Evolutionary conservation across 768 basidiomycete species (phyloP).

Genomic region (Paxillus involutus): DNA sequence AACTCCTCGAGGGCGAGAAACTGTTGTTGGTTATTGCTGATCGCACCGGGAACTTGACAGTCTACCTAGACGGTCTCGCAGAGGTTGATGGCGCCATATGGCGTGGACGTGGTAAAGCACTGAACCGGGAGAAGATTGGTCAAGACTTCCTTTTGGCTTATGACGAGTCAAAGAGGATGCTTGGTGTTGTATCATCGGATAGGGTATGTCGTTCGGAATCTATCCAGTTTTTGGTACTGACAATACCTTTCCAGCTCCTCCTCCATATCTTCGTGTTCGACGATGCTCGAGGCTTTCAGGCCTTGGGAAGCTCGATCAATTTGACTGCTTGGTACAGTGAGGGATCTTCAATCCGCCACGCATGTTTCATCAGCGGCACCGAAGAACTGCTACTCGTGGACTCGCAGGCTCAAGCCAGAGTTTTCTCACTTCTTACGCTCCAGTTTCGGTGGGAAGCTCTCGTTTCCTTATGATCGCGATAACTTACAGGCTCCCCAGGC

Average conservation of each 20-base stretch:
- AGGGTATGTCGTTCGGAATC: constrained; percentile 31
- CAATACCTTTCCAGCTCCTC: constrained; percentile 16
- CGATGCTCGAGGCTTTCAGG: constrained; percentile 41
- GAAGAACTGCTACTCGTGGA: constrained; percentile 53
- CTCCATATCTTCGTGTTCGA: constrained; percentile 47
- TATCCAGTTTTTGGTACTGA: not conserved
- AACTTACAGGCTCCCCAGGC: constrained; percentile 25
- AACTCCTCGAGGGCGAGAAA: constrained; percentile 41
- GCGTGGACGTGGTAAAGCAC: constrained; percentile 23
- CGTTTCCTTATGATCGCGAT: not conserved
- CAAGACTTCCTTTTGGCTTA: constrained; percentile 45
- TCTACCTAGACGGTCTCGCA: constrained; percentile 39
- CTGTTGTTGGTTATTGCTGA: constrained; percentile 44
- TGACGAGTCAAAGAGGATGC: constrained; percentile 50
- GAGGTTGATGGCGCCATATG: constrained; percentile 33
- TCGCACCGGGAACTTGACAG: constrained; percentile 28
- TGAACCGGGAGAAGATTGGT: constrained; percentile 49
- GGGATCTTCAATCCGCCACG: constrained; percentile 27
- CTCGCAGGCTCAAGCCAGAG: constrained; percentile 35
- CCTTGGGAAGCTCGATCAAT: constrained; percentile 37
- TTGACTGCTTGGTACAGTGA: constrained; percentile 42
- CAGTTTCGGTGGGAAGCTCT: constrained; percentile 42
- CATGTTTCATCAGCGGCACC: constrained; percentile 42
- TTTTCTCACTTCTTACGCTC: constrained; percentile 48
- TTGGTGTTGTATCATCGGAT: constrained; percentile 43